phyloP scores from a whole-genome alignment of 23 red algal genomes.

The Gracilaria gracilis region DNA sequence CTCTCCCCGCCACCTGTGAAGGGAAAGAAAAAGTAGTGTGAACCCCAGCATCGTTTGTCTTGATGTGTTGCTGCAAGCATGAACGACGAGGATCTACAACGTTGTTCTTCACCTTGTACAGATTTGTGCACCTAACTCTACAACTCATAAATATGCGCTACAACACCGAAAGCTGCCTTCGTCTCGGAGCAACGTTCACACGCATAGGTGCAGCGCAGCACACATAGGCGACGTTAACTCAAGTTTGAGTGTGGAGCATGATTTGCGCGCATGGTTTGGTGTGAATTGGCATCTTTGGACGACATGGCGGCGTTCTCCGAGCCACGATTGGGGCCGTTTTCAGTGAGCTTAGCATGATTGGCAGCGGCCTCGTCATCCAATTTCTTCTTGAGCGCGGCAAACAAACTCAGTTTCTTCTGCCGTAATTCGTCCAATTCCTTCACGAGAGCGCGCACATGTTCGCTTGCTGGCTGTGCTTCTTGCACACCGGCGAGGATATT shows the following conservation, averaged over 20 bases:
- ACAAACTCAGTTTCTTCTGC: slow-evolving; percentile 37
- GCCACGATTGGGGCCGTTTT: neutral
- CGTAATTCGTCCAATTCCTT: slow-evolving; percentile 53
- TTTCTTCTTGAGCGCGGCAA: slow-evolving; percentile 30
- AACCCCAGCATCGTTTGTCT: neutral
- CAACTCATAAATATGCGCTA: neutral
- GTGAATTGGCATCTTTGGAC: neutral
- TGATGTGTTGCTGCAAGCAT: neutral
- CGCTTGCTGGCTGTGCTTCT: slow-evolving; percentile 24
- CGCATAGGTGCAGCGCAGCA: neutral
- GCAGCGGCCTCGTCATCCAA: slow-evolving; percentile 13
- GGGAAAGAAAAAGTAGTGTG: neutral
- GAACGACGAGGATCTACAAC: neutral
- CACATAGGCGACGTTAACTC: neutral
- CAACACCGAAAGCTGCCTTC: neutral
- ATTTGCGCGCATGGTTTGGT: slow-evolving; percentile 8
- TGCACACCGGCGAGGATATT: slow-evolving; percentile 47
- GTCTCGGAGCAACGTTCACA: neutral
- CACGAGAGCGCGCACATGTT: slow-evolving; percentile 22
- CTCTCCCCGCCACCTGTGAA: neutral
- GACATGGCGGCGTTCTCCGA: neutral
- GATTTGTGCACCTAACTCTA: neutral
- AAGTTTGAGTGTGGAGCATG: neutral
- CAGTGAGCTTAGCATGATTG: neutral
- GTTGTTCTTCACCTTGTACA: neutral